Base-by-base conservation (phyloP, 768 basidiomycete species). In the Glaciozyma martinii region DNA sequence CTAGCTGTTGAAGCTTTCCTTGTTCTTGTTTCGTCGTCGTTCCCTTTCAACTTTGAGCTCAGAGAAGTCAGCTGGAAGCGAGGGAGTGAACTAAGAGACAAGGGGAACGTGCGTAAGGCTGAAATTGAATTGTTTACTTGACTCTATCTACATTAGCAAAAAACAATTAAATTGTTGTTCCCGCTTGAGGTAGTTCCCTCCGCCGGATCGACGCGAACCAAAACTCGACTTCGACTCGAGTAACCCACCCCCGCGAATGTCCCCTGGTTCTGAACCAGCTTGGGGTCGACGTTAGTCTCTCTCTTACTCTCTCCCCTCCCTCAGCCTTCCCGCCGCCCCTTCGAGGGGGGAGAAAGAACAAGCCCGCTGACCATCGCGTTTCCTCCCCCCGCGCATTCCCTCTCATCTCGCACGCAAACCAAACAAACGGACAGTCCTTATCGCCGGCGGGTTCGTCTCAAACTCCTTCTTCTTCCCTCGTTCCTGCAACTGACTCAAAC, bases 211-310 rank as follows among this genome's bases (percentile, higher is more conserved):
- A n/a, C n/a, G n/a, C n/a, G n/a, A n/a, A n/a, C n/a, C n/a, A n/a
- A n/a, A n/a, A n/a, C n/a, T n/a, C n/a, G n/a, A n/a, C n/a, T n/a
- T n/a, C n/a, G n/a, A n/a, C n/a, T n/a, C n/a, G n/a, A n/a, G n/a
- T n/a, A n/a, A n/a, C n/a, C n/a, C n/a, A n/a, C n/a, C n/a, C n/a
- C n/a, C n/a, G n/a, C n/a, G n/a, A n/a, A n/a, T n/a, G n/a, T n/a
- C n/a, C n/a, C n/a, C n/a, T n/a, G n/a, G n/a, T n/a, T 25, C 29
- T 32, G 15, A 30, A 5, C 32, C 32, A 60, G 27, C 68, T 5
- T 70, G 68, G 68, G 68, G 68, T 5, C 68, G 68, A 25, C 62
- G 68, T 70, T n/a, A 30, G 68, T 63, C 44, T 9, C 52, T 30
- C 46, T 53, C 52, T 8, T 32, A 42, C 49, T n/a, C 23, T 46